Conservation (phyloP, 2,329 filamentous ascomycete genomes). For the Fusarium tanahbumbuense region DNA sequence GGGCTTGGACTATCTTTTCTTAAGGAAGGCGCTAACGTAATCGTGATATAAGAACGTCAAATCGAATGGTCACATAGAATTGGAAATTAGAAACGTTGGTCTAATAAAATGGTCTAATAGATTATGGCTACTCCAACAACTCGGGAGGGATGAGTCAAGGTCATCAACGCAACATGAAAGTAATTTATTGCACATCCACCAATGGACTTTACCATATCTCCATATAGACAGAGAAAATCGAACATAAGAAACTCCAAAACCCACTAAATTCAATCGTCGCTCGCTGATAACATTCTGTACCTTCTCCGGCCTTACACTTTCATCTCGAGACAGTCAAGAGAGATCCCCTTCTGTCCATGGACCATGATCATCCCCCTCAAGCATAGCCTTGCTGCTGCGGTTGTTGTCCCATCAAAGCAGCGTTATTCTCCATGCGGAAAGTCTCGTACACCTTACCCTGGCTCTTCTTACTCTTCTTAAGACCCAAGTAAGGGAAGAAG, state of each 20-base stretch:
- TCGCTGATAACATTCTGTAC: not conserved
- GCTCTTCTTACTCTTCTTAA: constrained; percentile 18
- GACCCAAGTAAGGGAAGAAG: constrained; percentile 33
- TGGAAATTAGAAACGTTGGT: not conserved
- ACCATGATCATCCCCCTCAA: not conserved
- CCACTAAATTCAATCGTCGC: not conserved
- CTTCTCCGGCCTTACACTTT: not conserved
- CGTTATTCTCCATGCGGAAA: constrained; percentile 14
- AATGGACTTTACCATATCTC: not conserved
- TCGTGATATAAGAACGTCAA: constrained; percentile 8
- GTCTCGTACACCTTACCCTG: constrained; percentile 17
- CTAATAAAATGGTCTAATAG: not conserved
- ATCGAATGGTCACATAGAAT: constrained; percentile 16
- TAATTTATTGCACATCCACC: not conserved
- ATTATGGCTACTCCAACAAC: not conserved
- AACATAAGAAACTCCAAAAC: not conserved
- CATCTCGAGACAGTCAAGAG: not conserved
- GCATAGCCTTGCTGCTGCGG: constrained; percentile 1
- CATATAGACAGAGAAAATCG: not conserved
- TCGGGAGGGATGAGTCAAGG: not conserved
- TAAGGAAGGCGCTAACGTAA: not conserved
- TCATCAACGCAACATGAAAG: not conserved
- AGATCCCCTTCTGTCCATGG: not conserved
- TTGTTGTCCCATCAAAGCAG: constrained; percentile 11
- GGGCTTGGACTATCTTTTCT: not conserved